These are phyloP conservation scores for Diutina catenulata DNA, from an alignment of 1,139 yeast genomes.

Conservation along the genomic window DNA sequence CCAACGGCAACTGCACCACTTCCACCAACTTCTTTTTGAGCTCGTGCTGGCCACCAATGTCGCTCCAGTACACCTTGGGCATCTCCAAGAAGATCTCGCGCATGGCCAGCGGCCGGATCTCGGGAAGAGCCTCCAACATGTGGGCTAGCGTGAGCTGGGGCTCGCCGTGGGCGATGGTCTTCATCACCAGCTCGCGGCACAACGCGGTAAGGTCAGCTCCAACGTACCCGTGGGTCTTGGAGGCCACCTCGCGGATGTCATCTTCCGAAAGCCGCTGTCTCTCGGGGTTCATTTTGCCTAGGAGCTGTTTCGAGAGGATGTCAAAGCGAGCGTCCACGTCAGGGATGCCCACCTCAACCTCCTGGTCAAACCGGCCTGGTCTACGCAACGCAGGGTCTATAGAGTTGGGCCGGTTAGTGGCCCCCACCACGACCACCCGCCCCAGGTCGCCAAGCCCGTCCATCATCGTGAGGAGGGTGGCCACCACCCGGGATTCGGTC, in stretches of 20 bases:
- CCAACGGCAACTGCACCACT: slow-evolving; percentile 84
- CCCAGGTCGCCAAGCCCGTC: slow-evolving; percentile 75
- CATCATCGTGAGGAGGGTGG: slow-evolving; percentile 78
- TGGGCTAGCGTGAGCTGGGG: slow-evolving; percentile 34
- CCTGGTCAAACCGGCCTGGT: slow-evolving; percentile 82
- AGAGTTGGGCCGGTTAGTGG: slow-evolving; percentile 66
- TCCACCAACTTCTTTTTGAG: slow-evolving; percentile 72
- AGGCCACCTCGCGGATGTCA: slow-evolving; percentile 48
- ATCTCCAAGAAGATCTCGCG: slow-evolving; percentile 86
- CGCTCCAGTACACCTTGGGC: slow-evolving; percentile 89
- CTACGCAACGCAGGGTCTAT: slow-evolving; percentile 49
- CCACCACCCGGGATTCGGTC: slow-evolving; percentile 80
- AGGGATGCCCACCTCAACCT: slow-evolving; percentile 70
- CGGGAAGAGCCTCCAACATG: slow-evolving; percentile 55
- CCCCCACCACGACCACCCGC: slow-evolving; percentile 68
- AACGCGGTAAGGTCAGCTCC: slow-evolving; percentile 88
- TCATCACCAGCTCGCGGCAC: slow-evolving; percentile 81
- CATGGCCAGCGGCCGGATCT: slow-evolving; percentile 93
- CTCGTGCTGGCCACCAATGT: slow-evolving; percentile 89
- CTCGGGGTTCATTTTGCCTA: slow-evolving; percentile 35
- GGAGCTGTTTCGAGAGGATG: slow-evolving; percentile 50
- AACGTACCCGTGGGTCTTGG: slow-evolving; percentile 58
- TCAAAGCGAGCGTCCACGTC: slow-evolving; percentile 56
- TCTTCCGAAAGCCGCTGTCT: slow-evolving; percentile 44
- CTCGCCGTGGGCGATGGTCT: slow-evolving; percentile 54